Base-by-base conservation (phyloP, 2,329 filamentous ascomycete species). In the Fusarium nisikadoi region DNA sequence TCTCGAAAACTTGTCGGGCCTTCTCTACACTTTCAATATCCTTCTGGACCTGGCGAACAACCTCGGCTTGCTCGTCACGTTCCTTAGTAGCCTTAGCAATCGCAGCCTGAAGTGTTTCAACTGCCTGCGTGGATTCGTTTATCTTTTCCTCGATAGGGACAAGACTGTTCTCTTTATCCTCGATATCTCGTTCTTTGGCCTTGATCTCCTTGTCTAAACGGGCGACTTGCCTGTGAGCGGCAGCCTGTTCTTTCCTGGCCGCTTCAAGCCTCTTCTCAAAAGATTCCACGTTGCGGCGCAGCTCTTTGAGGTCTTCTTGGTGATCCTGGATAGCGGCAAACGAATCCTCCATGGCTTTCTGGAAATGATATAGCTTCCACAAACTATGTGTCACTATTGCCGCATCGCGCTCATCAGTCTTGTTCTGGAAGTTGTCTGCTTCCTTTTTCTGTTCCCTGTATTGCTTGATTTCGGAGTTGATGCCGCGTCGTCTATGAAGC, bases 381-480 rank as follows among this genome's bases (percentile, higher is more conserved):
- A 99, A 85, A 38, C 97, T 95, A 74, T 98, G 95, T 2, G 93
- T 95, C 61, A 98, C 93, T 62, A 98, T 93, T 12, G 95, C 96
- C 59, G 94, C 89, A 79, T 99, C 95, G 54, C 94, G 91, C 80
- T 98, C 94, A 59, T 96, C 93, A 3, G 93, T 93, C 82, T 98
- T 98, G 72, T 90, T 91, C 79, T 97, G 93, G 79, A 95, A 99
- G 75, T 92, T 95, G 74, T 99, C 96, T 9, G 95, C 95, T 79
- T 98, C 96, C 74, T 91, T 91, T 84, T 98, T 98, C 82, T 98
- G 95, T 80, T 98, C 94, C 78, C 97, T 93, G 78, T 98, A 99
- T 77, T 97, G 94, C 80, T 96, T 97, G 80, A 99, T 97, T 82
- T 99, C 96, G 6, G 94, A 95, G 81, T 98, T 98, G 83, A 99